Conservation (phyloP, 2,329 filamentous ascomycete species). For the Helotiales sp. region DNA sequence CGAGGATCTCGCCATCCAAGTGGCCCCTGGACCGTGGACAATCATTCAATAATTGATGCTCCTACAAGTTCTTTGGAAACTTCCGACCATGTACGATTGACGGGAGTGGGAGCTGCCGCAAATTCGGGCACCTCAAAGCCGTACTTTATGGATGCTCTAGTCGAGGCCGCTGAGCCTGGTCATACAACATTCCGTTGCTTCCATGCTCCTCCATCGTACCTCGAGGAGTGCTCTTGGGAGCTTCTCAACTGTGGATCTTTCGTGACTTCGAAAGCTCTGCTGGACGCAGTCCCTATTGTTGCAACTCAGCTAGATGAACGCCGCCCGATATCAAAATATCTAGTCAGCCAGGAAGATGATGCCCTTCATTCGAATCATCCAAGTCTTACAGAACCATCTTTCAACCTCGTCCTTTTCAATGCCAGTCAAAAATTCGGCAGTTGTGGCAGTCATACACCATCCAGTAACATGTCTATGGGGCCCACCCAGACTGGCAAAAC, state of each 20-base stretch:
- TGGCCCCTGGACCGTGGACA: slow-evolving; percentile 1
- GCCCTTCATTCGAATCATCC: too few relatives aligned
- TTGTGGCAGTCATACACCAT: slow-evolving; percentile 4
- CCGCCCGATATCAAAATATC: not conserved
- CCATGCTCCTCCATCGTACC: slow-evolving; percentile 12
- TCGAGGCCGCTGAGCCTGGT: slow-evolving; percentile 8
- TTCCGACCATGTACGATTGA: slow-evolving; percentile 18
- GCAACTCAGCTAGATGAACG: not conserved
- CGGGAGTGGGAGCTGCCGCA: not conserved
- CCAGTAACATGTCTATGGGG: slow-evolving; percentile 18
- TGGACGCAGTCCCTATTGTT: slow-evolving; percentile 15
- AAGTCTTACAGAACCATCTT: too few relatives aligned
- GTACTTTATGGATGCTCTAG: slow-evolving; percentile 15
- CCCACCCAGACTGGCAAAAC: slow-evolving; percentile 21
- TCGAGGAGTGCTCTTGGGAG: slow-evolving; percentile 19
- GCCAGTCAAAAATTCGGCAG: slow-evolving; percentile 15
- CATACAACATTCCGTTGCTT: slow-evolving; percentile 14
- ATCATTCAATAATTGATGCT: slow-evolving; percentile 9
- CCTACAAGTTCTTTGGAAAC: not conserved
- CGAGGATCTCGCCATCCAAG: not conserved
- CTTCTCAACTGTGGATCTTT: slow-evolving; percentile 20
- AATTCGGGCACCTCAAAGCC: not conserved
- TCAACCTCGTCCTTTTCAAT: too few relatives aligned
- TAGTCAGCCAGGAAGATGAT: not conserved
- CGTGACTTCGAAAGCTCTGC: slow-evolving; percentile 20